These are phyloP conservation scores for Dactylellina parvicollis DNA, from an alignment of 2,329 filamentous ascomycete genomes.

Conservation along the genomic window DNA sequence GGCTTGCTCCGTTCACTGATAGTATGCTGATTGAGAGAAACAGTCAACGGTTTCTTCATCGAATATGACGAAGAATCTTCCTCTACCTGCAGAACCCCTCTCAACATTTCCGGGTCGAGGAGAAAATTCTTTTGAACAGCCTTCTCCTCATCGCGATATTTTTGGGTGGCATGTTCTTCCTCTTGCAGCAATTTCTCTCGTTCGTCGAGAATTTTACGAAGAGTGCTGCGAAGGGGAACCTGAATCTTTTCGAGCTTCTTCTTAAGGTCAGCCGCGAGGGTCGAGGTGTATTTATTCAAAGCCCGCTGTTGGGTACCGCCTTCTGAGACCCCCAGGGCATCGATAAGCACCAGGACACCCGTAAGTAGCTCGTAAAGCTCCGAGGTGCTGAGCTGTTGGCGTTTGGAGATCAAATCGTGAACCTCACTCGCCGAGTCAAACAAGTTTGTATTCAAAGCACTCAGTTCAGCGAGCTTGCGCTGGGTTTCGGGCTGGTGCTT, in stretches of 20 bases:
- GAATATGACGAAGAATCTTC: neutral
- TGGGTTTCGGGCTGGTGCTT: neutral
- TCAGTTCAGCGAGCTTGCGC: conserved; percentile 2
- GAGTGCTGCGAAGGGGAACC: conserved; percentile 12
- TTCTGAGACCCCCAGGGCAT: conserved; percentile 8
- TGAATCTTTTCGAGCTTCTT: conserved; percentile 37
- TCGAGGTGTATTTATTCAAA: conserved; percentile 17
- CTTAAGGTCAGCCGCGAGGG: conserved; percentile 30
- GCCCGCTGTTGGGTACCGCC: conserved; percentile 13
- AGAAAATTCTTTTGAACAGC: conserved; percentile 25
- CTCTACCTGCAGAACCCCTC: conserved; percentile 3
- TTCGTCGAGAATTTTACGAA: conserved; percentile 17
- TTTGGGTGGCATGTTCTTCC: conserved; percentile 11
- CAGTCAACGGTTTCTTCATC: neutral
- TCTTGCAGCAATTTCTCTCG: conserved; percentile 10
- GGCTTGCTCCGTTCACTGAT: neutral
- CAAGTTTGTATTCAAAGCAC: conserved; percentile 6
- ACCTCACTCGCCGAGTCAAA: conserved; percentile 22
- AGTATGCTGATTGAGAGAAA: neutral
- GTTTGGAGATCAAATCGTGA: conserved; percentile 28
- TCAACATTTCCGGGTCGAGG: conserved; percentile 13
- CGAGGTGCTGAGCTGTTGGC: conserved; percentile 16
- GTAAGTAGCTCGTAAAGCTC: conserved; percentile 6
- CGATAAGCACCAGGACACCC: conserved; percentile 8
- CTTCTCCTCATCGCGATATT: conserved; percentile 20